Percentiles rank a stretch among this genome's conserved stretches.
Evolutionary conservation across 768 basidiomycete genomes (phyloP).

Genomic region (Tulasnella sp.): DNA sequence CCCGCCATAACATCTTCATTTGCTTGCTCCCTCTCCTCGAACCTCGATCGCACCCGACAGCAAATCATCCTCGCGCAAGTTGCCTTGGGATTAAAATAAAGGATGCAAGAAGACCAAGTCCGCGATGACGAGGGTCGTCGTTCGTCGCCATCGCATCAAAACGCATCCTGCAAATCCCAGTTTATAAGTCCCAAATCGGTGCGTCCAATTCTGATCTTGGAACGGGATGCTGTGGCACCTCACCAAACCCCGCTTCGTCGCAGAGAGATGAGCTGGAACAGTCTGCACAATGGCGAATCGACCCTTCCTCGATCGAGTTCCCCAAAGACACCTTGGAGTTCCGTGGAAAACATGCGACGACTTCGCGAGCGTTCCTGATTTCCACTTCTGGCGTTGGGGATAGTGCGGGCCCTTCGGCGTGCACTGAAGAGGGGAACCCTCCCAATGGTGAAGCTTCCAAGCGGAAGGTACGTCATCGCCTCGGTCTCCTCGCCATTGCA

Average conservation of each 20-base stretch:
- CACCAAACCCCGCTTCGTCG: background rate
- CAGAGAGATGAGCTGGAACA: background rate
- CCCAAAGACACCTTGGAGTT: background rate
- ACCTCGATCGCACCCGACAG: too few species aligned
- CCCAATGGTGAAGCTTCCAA: background rate
- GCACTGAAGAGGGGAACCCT: background rate
- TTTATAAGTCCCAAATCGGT: too few species aligned
- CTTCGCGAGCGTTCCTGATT: background rate
- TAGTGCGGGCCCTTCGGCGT: background rate
- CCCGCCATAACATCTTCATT: too few species aligned
- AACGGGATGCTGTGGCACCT: too few species aligned
- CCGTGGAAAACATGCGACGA: background rate
- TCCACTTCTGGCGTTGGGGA: background rate
- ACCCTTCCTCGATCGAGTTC: background rate
- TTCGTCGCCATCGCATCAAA: too few species aligned
- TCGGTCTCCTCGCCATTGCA: background rate
- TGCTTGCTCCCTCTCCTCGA: too few species aligned
- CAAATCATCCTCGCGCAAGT: too few species aligned
- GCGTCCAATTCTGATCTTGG: too few species aligned
- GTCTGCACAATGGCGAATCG: background rate
- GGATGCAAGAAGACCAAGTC: too few species aligned
- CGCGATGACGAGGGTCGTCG: too few species aligned
- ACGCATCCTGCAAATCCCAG: too few species aligned
- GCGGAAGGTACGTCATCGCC: background rate
- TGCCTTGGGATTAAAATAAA: too few species aligned